These are phyloP conservation scores for Citrullus amarus DNA, from an alignment of 306 rosid genomes.

Conservation along the genomic window DNA sequence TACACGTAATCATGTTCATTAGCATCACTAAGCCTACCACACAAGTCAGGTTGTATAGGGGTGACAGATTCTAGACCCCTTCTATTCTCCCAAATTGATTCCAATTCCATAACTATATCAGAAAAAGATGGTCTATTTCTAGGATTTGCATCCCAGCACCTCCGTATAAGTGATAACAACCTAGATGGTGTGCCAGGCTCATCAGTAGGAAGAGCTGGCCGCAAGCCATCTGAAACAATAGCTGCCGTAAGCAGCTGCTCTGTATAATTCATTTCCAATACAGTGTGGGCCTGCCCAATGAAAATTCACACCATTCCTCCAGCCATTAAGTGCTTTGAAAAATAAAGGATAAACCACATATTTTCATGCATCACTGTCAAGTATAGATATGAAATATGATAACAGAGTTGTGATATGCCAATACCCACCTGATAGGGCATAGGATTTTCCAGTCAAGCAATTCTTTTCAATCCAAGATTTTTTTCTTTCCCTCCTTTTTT, in stretches of 20 bases:
- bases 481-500: neutral
- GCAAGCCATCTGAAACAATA: slow-evolving; percentile 66
- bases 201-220: slow-evolving; percentile 60
- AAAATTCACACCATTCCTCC: neutral
- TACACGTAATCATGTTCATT: slow-evolving; percentile 19
- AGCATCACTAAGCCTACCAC: slow-evolving; percentile 21
- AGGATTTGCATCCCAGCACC: slow-evolving; percentile 73
- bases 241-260: slow-evolving; percentile 89
- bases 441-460: neutral
- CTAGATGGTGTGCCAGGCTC: slow-evolving; percentile 53
- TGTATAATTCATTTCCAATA: slow-evolving; percentile 88
- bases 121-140: slow-evolving; percentile 58
- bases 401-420: neutral
- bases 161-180: slow-evolving; percentile 48
- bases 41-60: slow-evolving; percentile 14
- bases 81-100: slow-evolving; percentile 33
- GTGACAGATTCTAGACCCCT: slow-evolving; percentile 18
- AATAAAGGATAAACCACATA: neutral
- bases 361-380: neutral
- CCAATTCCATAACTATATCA: slow-evolving; percentile 57
- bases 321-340: neutral
- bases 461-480: neutral
- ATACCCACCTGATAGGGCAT: neutral
- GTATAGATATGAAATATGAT: neutral
- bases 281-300: slow-evolving; percentile 80